Evolutionary conservation across 192 early-diverging fungal species (phyloP).

Genomic region (Coemansia sp.): DNA sequence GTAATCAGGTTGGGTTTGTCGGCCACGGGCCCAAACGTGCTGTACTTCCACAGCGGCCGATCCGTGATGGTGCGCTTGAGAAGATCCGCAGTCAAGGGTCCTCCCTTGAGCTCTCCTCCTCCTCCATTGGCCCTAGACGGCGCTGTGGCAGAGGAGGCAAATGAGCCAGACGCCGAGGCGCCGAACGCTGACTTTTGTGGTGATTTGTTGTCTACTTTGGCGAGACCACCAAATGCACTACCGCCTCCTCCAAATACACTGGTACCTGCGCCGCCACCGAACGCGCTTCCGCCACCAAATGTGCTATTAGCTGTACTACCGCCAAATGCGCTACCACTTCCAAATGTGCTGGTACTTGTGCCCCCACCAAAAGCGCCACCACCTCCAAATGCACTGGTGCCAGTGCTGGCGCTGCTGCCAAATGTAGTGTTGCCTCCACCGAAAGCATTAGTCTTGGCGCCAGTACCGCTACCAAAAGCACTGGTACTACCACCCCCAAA

Average conservation of each 20-base stretch:
- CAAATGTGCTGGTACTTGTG: not conserved
- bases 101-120: not conserved
- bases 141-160: not conserved
- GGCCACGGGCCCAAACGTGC: conserved; percentile 62
- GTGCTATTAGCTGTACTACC: not conserved
- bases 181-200: not conserved
- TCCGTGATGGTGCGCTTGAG: conserved; percentile 53
- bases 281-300: not conserved
- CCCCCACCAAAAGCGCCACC: not conserved
- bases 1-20: conserved; percentile 62
- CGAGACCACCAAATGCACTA: not conserved
- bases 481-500: not conserved
- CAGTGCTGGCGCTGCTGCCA: not conserved
- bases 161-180: not conserved
- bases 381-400: not conserved
- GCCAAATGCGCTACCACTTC: not conserved
- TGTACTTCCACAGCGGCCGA: conserved; percentile 59
- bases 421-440: not conserved
- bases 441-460: not conserved
- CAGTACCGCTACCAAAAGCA: not conserved
- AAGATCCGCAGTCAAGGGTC: conserved; percentile 39
- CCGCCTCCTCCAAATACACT: not conserved
- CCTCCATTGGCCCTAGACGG: not conserved
- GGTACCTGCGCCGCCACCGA: not conserved
- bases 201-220: not conserved